phyloP scores from a whole-genome alignment of 805 yeast species.

The Candida oleophila region DNA sequence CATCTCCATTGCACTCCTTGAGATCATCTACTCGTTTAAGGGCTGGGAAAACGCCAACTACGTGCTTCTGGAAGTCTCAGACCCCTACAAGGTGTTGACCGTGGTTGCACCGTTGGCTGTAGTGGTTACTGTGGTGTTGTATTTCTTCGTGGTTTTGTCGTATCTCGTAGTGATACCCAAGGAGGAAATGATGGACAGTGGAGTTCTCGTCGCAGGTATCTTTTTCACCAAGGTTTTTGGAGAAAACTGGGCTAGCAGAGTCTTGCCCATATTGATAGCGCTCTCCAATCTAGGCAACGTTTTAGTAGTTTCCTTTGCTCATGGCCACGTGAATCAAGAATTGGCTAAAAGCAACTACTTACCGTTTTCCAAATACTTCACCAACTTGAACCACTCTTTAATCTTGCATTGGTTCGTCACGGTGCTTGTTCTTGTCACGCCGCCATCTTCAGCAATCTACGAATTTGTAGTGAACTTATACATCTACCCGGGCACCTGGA shows the following conservation, averaged over 20 bases:
- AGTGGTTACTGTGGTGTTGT: slow-evolving; percentile 48
- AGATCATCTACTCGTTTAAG: slow-evolving; percentile 61
- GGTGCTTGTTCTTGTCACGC: slow-evolving; percentile 50
- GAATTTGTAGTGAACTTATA: slow-evolving; percentile 62
- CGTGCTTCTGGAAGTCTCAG: slow-evolving; percentile 55
- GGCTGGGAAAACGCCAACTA: slow-evolving; percentile 74
- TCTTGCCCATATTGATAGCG: slow-evolving; percentile 58
- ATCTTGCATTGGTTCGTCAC: slow-evolving; percentile 57
- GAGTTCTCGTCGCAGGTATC: slow-evolving; percentile 63
- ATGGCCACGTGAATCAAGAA: slow-evolving; percentile 57
- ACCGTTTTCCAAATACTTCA: slow-evolving; percentile 50
- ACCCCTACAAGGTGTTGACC: slow-evolving; percentile 57
- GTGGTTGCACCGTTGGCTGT: slow-evolving; percentile 63
- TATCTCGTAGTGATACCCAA: slow-evolving; percentile 55
- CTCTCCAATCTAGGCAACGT: slow-evolving; percentile 65
- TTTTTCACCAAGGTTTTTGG: slow-evolving; percentile 61
- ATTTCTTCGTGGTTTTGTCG: slow-evolving; percentile 56
- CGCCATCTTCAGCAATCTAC: slow-evolving; percentile 65
- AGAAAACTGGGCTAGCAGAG: slow-evolving; percentile 44
- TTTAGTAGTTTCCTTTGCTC: slow-evolving; percentile 62
- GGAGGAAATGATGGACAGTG: slow-evolving; percentile 49
- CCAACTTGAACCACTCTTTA: slow-evolving; percentile 45
- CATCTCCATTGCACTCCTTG: slow-evolving; percentile 54
- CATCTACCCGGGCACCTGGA: slow-evolving; percentile 64
- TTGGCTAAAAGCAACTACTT: slow-evolving; percentile 50